Base-by-base conservation (phyloP, 352 stramenopile species). In the Globisporangium paroecandrum region DNA sequence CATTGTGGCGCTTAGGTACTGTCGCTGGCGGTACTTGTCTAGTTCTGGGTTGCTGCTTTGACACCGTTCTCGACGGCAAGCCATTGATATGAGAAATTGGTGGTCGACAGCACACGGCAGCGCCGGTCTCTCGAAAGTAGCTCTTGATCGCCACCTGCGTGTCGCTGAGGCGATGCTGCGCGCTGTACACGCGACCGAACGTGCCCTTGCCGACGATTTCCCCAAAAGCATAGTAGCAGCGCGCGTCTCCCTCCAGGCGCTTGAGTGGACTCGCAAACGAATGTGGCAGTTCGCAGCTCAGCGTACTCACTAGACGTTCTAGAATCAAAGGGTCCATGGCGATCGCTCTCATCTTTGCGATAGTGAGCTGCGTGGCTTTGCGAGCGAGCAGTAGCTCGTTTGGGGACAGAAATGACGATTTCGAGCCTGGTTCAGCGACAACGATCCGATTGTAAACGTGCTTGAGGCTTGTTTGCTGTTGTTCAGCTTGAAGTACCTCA, bases 101-200 rank as follows among this genome's bases (percentile, higher is more conserved):
- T 13, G 69, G 34, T 20, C 24, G 55, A 20, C 72, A 78, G 24
- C 82, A 90, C 18, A 75, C 71, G 18, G 49, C 63, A 10, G 75
- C 70, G n/a, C 71, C 71, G 47, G 75, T 66, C 13, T 81, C 73
- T 47, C 82, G 74, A 9, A 66, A 68, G 71, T 92, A 92, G 36
- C 74, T 88, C 70, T 92, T 92, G 63, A 92, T 82, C 10, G 82
- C 82, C 5, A 92, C 83, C 4, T 58, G 53, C 0, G 72, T 75
- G 9, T 58, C 65, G 58, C 69, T 85, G 20, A 90, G 51, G 9
- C 80, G 75, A 27, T 92, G 82, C 7, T 56, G 70, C 24, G 71
- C 83, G 15, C 75, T 56, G 34, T 75, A 74, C 15, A 92, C 79
- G 36, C 77, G 72, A 5, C 80, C 82, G 47, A 89, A 92, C 0